phyloP scores from a whole-genome alignment of 495 filamentous ascomycete genomes.

The Bryoglossum gracile region DNA sequence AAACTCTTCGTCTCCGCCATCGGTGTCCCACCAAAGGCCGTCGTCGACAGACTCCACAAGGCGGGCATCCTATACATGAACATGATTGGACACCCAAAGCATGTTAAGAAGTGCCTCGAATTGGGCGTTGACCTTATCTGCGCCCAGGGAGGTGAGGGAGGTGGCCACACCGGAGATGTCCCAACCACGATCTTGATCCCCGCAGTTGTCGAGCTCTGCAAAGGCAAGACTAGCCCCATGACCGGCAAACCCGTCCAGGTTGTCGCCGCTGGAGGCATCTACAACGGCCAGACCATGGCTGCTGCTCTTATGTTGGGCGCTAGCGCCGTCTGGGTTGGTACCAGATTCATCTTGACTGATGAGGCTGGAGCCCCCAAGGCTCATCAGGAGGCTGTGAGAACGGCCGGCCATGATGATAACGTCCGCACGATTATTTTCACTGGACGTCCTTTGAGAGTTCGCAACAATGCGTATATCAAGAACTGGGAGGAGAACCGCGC shows the following conservation, averaged over 20 bases:
- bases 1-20: conserved; percentile 95
- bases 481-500: conserved; percentile 93
- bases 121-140: conserved; percentile 87
- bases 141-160: conserved; percentile 87
- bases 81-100: conserved; percentile 99
- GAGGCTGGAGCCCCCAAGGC: conserved; percentile 91
- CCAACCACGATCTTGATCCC: conserved; percentile 86
- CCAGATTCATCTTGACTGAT: conserved; percentile 85
- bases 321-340: conserved; percentile 90
- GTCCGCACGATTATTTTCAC: conserved; percentile 98
- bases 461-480: conserved; percentile 83
- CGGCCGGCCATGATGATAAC: conserved; percentile 87
- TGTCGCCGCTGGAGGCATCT: conserved; percentile 89
- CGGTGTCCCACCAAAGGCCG: conserved; percentile 80
- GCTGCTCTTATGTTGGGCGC: conserved; percentile 91
- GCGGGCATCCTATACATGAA: conserved; percentile 95
- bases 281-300: conserved; percentile 85
- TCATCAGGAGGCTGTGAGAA: conserved; percentile 95
- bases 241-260: conserved; percentile 83
- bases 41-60: conserved; percentile 85
- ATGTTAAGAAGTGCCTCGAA: conserved; percentile 87
- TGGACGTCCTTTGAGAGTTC: conserved; percentile 86
- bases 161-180: conserved; percentile 86
- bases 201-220: conserved; percentile 74
- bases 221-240: conserved; percentile 76